phyloP scores from a whole-genome alignment of 192 early-diverging fungal genomes.

The Backusella macrospora region DNA sequence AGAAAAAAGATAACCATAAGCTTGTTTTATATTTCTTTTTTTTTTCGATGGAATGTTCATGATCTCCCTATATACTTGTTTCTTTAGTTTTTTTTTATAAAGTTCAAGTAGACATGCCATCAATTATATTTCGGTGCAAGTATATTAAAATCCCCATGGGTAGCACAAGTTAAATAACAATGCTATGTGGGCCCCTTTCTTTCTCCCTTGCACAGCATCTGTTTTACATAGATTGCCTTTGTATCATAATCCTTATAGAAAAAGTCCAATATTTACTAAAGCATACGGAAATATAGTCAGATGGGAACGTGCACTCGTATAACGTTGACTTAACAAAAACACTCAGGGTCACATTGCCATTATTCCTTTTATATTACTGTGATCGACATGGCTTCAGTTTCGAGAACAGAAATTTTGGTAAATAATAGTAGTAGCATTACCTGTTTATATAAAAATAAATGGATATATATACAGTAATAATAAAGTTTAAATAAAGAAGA shows the following conservation, averaged over 20 bases:
- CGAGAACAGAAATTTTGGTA: not conserved
- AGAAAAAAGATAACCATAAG: not conserved
- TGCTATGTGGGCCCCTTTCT: not conserved
- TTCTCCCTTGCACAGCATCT: slow-evolving; percentile 2
- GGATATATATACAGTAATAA: not conserved
- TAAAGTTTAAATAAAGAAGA: no score
- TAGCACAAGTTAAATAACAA: slow-evolving; percentile 1
- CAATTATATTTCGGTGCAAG: not conserved
- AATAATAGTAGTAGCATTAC: not conserved
- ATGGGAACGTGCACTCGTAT: not conserved
- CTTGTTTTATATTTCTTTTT: not conserved
- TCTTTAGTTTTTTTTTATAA: not conserved
- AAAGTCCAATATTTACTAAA: not conserved
- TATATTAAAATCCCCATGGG: not conserved
- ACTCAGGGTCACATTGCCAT: not conserved
- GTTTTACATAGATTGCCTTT: not conserved
- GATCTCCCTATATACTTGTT: not conserved
- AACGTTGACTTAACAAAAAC: not conserved
- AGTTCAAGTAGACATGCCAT: not conserved
- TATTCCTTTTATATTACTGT: not conserved
- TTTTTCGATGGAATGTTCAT: not conserved
- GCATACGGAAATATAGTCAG: not conserved
- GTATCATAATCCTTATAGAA: not conserved
- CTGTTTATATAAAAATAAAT: not conserved
- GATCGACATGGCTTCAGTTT: not conserved